Conservation (phyloP, 2,329 filamentous ascomycete genomes). For the Aquanectria penicillioides region DNA sequence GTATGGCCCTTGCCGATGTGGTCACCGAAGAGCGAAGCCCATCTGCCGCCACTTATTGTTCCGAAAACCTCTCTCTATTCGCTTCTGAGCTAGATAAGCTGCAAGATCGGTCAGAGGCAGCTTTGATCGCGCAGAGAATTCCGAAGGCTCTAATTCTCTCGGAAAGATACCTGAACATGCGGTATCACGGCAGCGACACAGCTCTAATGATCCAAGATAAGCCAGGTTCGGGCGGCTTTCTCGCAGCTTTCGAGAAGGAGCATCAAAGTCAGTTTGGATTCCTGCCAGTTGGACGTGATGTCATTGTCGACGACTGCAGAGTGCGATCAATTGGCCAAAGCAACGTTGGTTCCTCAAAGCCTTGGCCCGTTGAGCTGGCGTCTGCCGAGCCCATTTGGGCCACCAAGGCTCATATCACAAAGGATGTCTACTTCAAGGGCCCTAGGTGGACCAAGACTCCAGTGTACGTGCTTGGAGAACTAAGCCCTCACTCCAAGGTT, state of each 20-base stretch:
- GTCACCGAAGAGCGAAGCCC: conserved; percentile 85
- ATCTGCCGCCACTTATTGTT: conserved; percentile 66
- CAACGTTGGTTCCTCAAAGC: conserved; percentile 80
- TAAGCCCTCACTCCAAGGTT: conserved; percentile 76
- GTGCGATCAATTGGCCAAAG: conserved; percentile 89
- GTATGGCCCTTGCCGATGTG: conserved; percentile 90
- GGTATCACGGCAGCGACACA: conserved; percentile 88
- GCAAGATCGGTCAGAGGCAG: conserved; percentile 73
- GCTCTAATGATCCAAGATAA: conserved; percentile 88
- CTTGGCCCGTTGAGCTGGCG: conserved; percentile 81
- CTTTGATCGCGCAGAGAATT: conserved; percentile 81
- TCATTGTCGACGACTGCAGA: conserved; percentile 88
- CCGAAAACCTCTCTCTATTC: conserved; percentile 68
- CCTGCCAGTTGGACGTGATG: conserved; percentile 80
- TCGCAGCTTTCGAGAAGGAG: conserved; percentile 81
- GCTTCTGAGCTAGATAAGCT: conserved; percentile 79
- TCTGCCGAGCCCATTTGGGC: conserved; percentile 64
- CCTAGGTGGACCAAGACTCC: conserved; percentile 76
- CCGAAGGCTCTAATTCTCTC: conserved; percentile 77
- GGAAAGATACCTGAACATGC: conserved; percentile 92
- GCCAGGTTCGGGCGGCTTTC: conserved; percentile 76
- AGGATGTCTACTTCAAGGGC: conserved; percentile 83
- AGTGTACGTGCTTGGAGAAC: conserved; percentile 80
- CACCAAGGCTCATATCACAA: conserved; percentile 70
- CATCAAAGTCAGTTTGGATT: conserved; percentile 94